Evolutionary conservation across 164 flowering plant genomes (phyloP).

Genomic region (Litsea cubeba): DNA sequence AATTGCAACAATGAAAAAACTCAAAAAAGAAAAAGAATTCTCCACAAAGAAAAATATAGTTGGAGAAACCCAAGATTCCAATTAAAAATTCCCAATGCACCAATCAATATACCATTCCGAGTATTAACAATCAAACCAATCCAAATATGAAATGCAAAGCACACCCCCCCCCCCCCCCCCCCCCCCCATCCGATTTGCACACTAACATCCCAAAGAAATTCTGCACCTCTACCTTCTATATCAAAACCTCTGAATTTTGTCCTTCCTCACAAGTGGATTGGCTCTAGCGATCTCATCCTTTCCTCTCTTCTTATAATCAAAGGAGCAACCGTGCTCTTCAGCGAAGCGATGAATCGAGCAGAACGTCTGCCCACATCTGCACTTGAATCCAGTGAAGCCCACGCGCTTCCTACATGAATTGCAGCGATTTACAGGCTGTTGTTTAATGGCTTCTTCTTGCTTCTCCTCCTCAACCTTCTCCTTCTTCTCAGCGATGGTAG

Average conservation of each 20-base stretch:
- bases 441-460: not conserved
- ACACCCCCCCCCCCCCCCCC: no score
- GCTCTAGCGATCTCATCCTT: slow-evolving; percentile 57
- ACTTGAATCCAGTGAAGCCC: slow-evolving; percentile 59
- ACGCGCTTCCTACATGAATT: slow-evolving; percentile 46
- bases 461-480: not conserved
- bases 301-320: slow-evolving; percentile 51
- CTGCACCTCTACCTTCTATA: not conserved
- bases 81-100: no score
- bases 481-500: not conserved
- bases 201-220: no score
- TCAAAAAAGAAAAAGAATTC: no score
- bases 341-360: slow-evolving; percentile 56
- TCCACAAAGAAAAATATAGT: no score
- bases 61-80: no score
- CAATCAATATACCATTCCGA: no score
- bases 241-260: slow-evolving; percentile 51
- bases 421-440: slow-evolving; percentile 30
- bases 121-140: no score
- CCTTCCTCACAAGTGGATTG: slow-evolving; percentile 59
- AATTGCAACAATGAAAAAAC: no score
- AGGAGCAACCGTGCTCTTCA: slow-evolving; percentile 52
- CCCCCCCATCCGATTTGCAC: no score
- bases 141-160: no score
- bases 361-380: slow-evolving; percentile 56